Conservation (phyloP, 805 yeast genomes). For the Starmerella khaoyaiensis region DNA sequence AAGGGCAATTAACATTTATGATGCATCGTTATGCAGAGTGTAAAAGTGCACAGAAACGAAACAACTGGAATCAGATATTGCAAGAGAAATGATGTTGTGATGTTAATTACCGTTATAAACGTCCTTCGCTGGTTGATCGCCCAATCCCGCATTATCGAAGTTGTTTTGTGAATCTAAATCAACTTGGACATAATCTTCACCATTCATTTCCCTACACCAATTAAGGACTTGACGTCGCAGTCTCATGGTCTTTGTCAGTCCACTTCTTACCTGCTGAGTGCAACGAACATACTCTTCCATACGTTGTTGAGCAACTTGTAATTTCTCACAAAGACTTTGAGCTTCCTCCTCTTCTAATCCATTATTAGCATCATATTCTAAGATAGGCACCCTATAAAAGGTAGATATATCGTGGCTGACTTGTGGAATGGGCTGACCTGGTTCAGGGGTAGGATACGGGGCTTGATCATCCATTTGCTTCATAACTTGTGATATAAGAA, state of each 20-base stretch:
- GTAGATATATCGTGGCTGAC: slow-evolving; percentile 4
- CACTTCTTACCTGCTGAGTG: slow-evolving; percentile 57
- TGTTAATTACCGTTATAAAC: slow-evolving; percentile 5
- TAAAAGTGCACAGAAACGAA: too few species aligned
- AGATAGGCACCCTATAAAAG: slow-evolving; percentile 52
- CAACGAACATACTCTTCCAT: slow-evolving; percentile 78
- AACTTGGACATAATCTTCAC: slow-evolving; percentile 38
- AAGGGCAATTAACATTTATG: too few species aligned
- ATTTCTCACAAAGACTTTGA: slow-evolving; percentile 57
- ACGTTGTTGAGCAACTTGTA: slow-evolving; percentile 68
- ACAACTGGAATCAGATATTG: too few species aligned
- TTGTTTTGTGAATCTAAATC: slow-evolving; percentile 22
- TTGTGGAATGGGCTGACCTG: slow-evolving; percentile 9
- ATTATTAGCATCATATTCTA: slow-evolving; percentile 35
- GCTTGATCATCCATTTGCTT: slow-evolving; percentile 1
- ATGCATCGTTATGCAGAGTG: too few species aligned
- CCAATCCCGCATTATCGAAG: slow-evolving; percentile 17
- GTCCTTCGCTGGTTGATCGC: slow-evolving; percentile 17
- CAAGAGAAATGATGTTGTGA: too few species aligned
- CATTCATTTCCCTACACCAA: slow-evolving; percentile 83
- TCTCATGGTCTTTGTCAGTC: slow-evolving; percentile 65
- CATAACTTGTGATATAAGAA: slow-evolving; percentile 15
- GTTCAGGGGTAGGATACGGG: slow-evolving; percentile 12
- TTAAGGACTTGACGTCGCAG: slow-evolving; percentile 53
- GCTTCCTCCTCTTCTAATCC: slow-evolving; percentile 45